phyloP scores from a whole-genome alignment of 805 yeast genomes.

The Blastobotrys mokoenaii region DNA sequence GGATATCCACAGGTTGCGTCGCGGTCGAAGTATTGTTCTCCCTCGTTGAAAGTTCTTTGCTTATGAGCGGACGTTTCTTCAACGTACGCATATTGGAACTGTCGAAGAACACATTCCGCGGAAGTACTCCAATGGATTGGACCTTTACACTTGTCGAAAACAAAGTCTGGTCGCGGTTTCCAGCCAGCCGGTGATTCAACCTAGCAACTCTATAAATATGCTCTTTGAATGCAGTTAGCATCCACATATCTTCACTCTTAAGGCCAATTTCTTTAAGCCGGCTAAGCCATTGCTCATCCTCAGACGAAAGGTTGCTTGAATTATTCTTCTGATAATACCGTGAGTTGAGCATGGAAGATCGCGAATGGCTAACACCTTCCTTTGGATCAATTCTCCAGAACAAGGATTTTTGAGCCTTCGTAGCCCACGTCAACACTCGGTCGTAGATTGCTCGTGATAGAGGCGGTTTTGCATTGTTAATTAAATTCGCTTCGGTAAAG shows the following conservation, averaged over 20 bases:
- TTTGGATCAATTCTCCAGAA: constrained; percentile 56
- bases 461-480: constrained; percentile 61
- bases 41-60: not conserved
- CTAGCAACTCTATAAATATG: constrained; percentile 41
- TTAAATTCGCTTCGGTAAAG: constrained; percentile 56
- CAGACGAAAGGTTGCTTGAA: constrained; percentile 14
- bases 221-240: constrained; percentile 59
- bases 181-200: constrained; percentile 5
- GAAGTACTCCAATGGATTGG: constrained; percentile 11
- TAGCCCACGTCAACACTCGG: constrained; percentile 62
- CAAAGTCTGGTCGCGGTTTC: not conserved
- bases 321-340: not conserved
- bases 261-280: constrained; percentile 68
- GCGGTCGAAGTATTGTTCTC: not conserved
- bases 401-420: constrained; percentile 53
- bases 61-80: not conserved
- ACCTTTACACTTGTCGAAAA: constrained; percentile 3
- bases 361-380: not conserved
- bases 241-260: constrained; percentile 71
- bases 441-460: constrained; percentile 57
- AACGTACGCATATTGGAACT: not conserved
- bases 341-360: not conserved
- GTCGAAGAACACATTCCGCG: constrained; percentile 17
- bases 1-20: not conserved
- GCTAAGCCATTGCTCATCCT: constrained; percentile 46